Conservation (phyloP, 2,329 filamentous ascomycete genomes). For the Xylariomycetidae sp. region DNA sequence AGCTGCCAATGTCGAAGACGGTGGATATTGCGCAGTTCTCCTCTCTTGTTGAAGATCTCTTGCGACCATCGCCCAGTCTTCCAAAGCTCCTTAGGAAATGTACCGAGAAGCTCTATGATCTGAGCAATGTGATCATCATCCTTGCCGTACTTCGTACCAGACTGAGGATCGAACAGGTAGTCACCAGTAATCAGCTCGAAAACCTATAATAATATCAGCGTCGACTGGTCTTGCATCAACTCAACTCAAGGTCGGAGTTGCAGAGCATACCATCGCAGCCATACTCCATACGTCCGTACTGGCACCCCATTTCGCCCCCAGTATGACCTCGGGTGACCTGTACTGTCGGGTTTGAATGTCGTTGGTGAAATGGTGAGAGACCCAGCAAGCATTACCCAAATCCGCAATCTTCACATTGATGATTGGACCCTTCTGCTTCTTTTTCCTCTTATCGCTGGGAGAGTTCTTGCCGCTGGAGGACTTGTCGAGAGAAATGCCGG, state of each 20-base stretch:
- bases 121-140: slow-evolving; percentile 99
- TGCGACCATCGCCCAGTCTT: slow-evolving; percentile 95
- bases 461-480: slow-evolving; percentile 34
- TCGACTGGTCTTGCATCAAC: neutral
- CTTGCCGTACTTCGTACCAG: slow-evolving; percentile 97
- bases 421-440: slow-evolving; percentile 52
- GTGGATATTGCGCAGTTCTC: slow-evolving; percentile 96
- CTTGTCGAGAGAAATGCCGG: slow-evolving; percentile 89
- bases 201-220: slow-evolving; percentile 50
- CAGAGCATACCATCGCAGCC: slow-evolving; percentile 82
- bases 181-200: slow-evolving; percentile 98
- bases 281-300: slow-evolving; percentile 99
- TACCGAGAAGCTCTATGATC: slow-evolving; percentile 93
- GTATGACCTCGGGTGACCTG: slow-evolving; percentile 91
- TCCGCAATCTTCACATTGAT: slow-evolving; percentile 99
- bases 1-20: slow-evolving; percentile 93
- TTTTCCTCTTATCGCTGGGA: slow-evolving; percentile 61
- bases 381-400: slow-evolving; percentile 97
- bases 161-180: slow-evolving; percentile 97
- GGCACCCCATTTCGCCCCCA: slow-evolving; percentile 97
- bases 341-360: slow-evolving; percentile 99
- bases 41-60: slow-evolving; percentile 97
- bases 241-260: neutral
- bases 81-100: slow-evolving; percentile 88
- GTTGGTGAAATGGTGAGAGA: slow-evolving; percentile 97